Conservation (phyloP, 2,329 filamentous ascomycete species). For the Fusarium tricinctum region DNA sequence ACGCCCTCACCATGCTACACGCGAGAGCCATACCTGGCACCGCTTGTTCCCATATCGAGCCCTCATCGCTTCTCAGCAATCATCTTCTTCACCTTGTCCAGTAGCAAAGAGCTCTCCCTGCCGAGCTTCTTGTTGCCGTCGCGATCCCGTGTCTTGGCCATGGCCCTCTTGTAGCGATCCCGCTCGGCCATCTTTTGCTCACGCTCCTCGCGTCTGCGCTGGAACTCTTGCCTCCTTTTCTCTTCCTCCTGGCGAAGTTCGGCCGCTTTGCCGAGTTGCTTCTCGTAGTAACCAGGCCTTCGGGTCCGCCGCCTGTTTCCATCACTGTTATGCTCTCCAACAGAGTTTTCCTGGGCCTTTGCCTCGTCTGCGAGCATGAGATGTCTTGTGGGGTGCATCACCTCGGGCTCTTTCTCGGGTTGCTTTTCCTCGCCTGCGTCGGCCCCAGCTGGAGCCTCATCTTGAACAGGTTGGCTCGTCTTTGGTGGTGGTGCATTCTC, state of each 20-base stretch:
- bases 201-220: conserved; percentile 71
- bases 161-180: conserved; percentile 73
- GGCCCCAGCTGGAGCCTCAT: conserved; percentile 38
- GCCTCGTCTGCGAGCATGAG: conserved; percentile 59
- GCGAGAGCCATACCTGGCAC: neutral
- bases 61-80: conserved; percentile 61
- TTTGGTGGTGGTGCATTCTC: conserved; percentile 44
- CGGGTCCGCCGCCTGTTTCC: conserved; percentile 55
- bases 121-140: conserved; percentile 85
- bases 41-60: neutral
- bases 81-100: conserved; percentile 83
- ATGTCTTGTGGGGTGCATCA: conserved; percentile 57
- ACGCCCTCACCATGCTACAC: conserved; percentile 28
- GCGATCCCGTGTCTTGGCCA: conserved; percentile 81
- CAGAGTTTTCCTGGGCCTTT: conserved; percentile 52
- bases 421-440: conserved; percentile 32
- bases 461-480: conserved; percentile 26
- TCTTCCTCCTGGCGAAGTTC: conserved; percentile 59
- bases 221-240: conserved; percentile 58
- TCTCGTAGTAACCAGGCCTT: conserved; percentile 73
- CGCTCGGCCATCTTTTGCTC: conserved; percentile 76
- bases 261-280: conserved; percentile 68
- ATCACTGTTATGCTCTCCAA: conserved; percentile 44
- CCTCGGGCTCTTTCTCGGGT: conserved; percentile 39
- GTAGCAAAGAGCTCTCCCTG: conserved; percentile 80